Conservation (phyloP, 805 yeast species). For the Metschnikowia cerradonensis region DNA sequence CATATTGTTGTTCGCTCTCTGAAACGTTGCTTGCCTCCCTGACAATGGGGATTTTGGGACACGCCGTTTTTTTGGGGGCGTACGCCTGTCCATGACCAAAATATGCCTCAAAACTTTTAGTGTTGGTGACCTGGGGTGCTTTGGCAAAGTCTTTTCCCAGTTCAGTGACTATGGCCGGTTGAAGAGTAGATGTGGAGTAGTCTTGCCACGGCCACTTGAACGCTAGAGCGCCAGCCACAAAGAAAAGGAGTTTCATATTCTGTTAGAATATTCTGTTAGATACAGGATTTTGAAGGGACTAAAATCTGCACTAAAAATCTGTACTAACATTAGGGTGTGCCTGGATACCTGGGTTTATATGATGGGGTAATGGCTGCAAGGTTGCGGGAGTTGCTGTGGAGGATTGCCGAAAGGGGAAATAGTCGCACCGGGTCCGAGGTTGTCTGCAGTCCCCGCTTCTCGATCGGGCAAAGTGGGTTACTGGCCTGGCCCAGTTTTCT, state of each 20-base stretch:
- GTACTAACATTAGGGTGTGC: too few species aligned
- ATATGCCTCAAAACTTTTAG: constrained; percentile 4
- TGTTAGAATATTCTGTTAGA: too few species aligned
- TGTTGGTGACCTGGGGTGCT: background rate
- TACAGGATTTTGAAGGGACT: too few species aligned
- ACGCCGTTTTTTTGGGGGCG: constrained; percentile 26
- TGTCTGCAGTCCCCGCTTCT: too few species aligned
- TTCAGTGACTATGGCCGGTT: constrained; percentile 6
- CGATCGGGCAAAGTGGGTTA: too few species aligned
- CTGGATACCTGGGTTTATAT: too few species aligned
- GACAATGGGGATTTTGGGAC: constrained; percentile 26
- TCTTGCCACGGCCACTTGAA: constrained; percentile 24
- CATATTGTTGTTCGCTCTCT: constrained; percentile 24
- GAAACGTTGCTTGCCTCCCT: constrained; percentile 28
- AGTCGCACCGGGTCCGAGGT: too few species aligned
- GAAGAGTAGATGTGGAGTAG: constrained; percentile 5
- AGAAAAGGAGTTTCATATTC: background rate
- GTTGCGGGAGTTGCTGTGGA: too few species aligned
- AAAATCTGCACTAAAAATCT: too few species aligned
- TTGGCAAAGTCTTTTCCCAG: background rate
- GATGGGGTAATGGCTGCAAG: too few species aligned
- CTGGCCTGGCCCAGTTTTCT: too few species aligned
- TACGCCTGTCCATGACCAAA: constrained; percentile 21
- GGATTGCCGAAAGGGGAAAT: too few species aligned
- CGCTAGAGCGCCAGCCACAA: constrained; percentile 4